These are phyloP conservation scores for Spergularia bocconei DNA, from an alignment of 148 eudicot species.

Conservation along the genomic window DNA sequence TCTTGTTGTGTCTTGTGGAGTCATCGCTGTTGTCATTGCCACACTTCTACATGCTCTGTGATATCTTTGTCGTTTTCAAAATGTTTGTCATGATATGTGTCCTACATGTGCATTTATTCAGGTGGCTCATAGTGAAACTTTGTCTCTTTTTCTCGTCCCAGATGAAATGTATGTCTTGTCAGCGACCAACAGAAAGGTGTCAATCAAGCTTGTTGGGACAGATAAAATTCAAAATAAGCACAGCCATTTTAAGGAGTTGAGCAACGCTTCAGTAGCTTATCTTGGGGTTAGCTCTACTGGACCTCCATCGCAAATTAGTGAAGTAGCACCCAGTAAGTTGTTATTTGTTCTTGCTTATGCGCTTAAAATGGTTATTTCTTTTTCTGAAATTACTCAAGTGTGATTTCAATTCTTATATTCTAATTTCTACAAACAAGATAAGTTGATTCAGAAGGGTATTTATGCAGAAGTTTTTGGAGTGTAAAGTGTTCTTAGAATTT, in stretches of 20 bases:
- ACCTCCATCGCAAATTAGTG: constrained; percentile 40
- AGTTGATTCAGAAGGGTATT: not conserved
- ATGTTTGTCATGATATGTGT: not conserved
- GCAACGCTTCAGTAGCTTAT: constrained; percentile 64
- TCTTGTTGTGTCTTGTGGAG: not conserved
- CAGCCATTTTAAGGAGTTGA: constrained; percentile 71
- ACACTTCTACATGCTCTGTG: not conserved
- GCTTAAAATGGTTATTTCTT: not conserved
- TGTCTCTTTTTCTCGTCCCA: constrained; percentile 30
- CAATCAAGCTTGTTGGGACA: constrained; percentile 79
- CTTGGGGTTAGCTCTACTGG: constrained; percentile 81
- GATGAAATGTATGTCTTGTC: constrained; percentile 99
- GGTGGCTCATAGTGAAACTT: not conserved
- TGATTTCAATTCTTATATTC: too few relatives aligned
- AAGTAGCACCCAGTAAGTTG: constrained; percentile 69
- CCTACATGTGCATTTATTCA: not conserved
- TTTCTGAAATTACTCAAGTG: not conserved
- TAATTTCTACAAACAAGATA: not conserved
- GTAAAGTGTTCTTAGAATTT: too few relatives aligned
- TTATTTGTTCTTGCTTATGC: not conserved
- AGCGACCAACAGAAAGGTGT: constrained; percentile 63
- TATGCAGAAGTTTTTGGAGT: not conserved
- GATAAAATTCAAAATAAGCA: constrained; percentile 78
- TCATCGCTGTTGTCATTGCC: not conserved
- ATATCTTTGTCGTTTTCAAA: not conserved